Conservation (phyloP, 2,329 filamentous ascomycete genomes). For the Aspergillus vadensis region DNA sequence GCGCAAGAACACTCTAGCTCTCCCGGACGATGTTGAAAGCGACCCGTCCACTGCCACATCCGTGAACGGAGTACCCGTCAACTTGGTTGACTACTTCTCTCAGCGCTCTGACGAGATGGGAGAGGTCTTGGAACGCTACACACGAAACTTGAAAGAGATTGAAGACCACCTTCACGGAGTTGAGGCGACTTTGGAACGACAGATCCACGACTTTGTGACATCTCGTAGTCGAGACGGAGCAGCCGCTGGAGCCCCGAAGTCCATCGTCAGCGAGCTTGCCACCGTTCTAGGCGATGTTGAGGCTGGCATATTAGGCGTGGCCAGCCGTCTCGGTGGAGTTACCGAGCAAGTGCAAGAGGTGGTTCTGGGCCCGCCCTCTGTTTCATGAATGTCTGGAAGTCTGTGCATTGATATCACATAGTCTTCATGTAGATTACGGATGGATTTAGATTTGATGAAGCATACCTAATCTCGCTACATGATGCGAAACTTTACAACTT, state of each 20-base stretch:
- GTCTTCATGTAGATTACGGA: neutral
- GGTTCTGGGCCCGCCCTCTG: slow-evolving; percentile 46
- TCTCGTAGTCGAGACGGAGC: slow-evolving; percentile 44
- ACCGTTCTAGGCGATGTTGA: slow-evolving; percentile 67
- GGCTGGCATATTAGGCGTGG: slow-evolving; percentile 64
- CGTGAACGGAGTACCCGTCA: slow-evolving; percentile 57
- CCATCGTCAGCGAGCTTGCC: slow-evolving; percentile 51
- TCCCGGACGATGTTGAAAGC: slow-evolving; percentile 50
- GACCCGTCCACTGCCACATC: slow-evolving; percentile 43
- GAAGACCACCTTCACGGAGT: slow-evolving; percentile 66
- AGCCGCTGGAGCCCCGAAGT: slow-evolving; percentile 48
- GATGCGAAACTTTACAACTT: neutral
- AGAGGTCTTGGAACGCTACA: slow-evolving; percentile 59
- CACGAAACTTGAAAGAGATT: slow-evolving; percentile 63
- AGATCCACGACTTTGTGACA: slow-evolving; percentile 58
- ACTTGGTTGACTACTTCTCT: slow-evolving; percentile 66
- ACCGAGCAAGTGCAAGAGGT: slow-evolving; percentile 64
- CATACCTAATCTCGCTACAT: neutral
- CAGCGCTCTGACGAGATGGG: slow-evolving; percentile 64
- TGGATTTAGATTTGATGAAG: neutral
- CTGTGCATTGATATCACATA: neutral
- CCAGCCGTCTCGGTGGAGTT: slow-evolving; percentile 59
- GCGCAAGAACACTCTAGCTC: slow-evolving; percentile 47
- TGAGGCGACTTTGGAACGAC: slow-evolving; percentile 61
- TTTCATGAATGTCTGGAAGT: neutral